Conservation (phyloP, 139 green algal species). For the Coccomyxa sp. region DNA sequence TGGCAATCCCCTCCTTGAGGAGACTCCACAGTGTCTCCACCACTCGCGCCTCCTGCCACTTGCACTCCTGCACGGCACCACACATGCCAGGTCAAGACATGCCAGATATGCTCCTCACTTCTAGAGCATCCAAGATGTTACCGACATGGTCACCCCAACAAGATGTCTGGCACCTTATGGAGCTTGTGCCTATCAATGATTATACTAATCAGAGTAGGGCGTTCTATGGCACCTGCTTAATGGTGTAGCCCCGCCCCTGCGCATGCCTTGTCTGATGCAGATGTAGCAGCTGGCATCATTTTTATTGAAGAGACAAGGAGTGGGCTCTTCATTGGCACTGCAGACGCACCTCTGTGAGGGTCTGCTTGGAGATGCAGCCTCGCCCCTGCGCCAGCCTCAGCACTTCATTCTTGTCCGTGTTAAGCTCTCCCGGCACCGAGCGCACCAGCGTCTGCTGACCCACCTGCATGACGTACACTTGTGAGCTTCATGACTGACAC, state of each 20-base stretch:
- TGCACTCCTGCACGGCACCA: background rate
- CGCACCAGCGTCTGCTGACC: constrained; percentile 42
- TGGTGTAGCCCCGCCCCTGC: too few species aligned
- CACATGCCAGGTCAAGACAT: too few species aligned
- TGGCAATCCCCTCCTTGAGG: constrained; percentile 62
- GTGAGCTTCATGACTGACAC: too few species aligned
- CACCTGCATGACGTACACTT: background rate
- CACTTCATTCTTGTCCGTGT: constrained; percentile 72
- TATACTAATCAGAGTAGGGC: too few species aligned
- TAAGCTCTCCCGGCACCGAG: constrained; percentile 78
- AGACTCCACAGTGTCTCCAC: constrained; percentile 19
- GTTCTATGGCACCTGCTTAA: too few species aligned
- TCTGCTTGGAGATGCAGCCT: background rate
- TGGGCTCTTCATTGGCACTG: background rate
- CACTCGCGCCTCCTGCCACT: constrained; percentile 26
- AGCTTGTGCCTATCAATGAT: too few species aligned
- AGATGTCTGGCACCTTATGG: too few species aligned
- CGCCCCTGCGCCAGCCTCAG: constrained; percentile 64
- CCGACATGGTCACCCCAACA: too few species aligned
- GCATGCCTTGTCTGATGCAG: background rate
- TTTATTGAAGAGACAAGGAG: too few species aligned
- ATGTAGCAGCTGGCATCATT: background rate
- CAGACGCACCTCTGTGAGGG: constrained; percentile 4
- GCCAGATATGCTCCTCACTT: too few species aligned
- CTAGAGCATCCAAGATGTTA: too few species aligned